Base-by-base conservation (phyloP, 257 asterid species). In the Petunia secreta region DNA sequence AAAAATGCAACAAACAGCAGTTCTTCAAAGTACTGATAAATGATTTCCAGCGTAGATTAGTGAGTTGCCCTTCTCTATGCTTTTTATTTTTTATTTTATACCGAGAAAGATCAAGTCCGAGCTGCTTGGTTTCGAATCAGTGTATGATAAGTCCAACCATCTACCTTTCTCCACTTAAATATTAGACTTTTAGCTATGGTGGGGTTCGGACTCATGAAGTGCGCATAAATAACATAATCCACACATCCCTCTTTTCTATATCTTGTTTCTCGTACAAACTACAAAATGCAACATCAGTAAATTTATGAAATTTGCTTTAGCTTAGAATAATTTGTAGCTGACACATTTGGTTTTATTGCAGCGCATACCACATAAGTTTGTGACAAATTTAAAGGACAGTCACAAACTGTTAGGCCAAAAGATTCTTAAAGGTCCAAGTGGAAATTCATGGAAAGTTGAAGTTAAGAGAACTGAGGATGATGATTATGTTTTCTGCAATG, bases 401-500 rank as follows among this genome's bases (percentile, higher is more conserved):
- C 9, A 73, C 62, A 73, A 50, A 73, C 46, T 73, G 62, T 50
- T 73, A 6, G 77, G 77, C 2, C 34, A 6, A 39, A 73, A 50
- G 46, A 34, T 73, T 50, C 46, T 73, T 5, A 73, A 34, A 36
- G 77, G 77, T 34, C 77, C 62, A 3, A 50, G 77, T 50, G 77
- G 77, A 1, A 50, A 34, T 5, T 25, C 77, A 11, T 73, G 77
- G 60, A 2, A 36, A 36, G 62, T 73, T 73, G 77, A 73, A 15
- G 77, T 73, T 50, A 52, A 11, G 16, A 73, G 43, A 48, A 48
- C 62, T 48, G 77, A 34, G 0, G 36, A 73, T 7, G 41, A 25
- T 0, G 62, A 73, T 36, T 73, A 48, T 73, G 62, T 73, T 52
- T 73, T 73, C 10, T 73, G 77, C 15, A 73, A 50, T 73, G 77